Base-by-base conservation (phyloP, 2,329 filamentous ascomycete species). In the Berkeleyomyces rouxiae region DNA sequence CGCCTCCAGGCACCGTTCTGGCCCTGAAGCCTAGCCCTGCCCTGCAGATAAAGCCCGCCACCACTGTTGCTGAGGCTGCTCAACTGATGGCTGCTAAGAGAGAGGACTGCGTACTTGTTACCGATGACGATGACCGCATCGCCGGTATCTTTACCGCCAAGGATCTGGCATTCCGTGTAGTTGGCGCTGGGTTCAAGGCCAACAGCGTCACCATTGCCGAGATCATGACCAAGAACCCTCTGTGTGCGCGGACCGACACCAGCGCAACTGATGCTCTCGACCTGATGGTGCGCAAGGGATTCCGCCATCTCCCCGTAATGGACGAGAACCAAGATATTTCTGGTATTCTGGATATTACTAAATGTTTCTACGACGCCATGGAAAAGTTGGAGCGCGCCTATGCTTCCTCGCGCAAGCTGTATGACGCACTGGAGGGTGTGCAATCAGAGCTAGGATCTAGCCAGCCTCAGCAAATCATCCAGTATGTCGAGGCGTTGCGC, bases 361-460 rank as follows among this genome's bases (percentile, higher is more conserved):
- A 97, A 76, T 99, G 93, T 76, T 99, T 99, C 75, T 99, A 99
- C 75, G 93, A 99, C 75, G 93, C 93, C 51, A 99, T 99, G 93
- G 93, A 99, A 79, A 99, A 99, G 79, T 78, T 99, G 65, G 93
- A 99, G 78, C 87, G 93, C 60, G 93, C 93, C 59, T 99, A 99
- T 74, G 90, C 90, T 67, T 97, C 93, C 13, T 99, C 93, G n/a
- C 85, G 93, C 68, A 96, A 96, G 75, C 82, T 99, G 31, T 97
- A 99, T 73, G 93, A 97, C 78, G 93, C 93, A 42, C 78, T 99
- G 64, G 93, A 99, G 75, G 93, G 93, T 73, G 93, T 99, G 2
- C 93, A 99, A 75, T 96, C 92, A 1, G 93, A 99, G 74, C 80
- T 99, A 43, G 93, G 93, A 47, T 87, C 92, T 61, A 96, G 88